Percentiles rank a stretch among this genome's conserved stretches.
Evolutionary conservation across 345 rosid genomes (phyloP).

Genomic region (Angophora floribunda): DNA sequence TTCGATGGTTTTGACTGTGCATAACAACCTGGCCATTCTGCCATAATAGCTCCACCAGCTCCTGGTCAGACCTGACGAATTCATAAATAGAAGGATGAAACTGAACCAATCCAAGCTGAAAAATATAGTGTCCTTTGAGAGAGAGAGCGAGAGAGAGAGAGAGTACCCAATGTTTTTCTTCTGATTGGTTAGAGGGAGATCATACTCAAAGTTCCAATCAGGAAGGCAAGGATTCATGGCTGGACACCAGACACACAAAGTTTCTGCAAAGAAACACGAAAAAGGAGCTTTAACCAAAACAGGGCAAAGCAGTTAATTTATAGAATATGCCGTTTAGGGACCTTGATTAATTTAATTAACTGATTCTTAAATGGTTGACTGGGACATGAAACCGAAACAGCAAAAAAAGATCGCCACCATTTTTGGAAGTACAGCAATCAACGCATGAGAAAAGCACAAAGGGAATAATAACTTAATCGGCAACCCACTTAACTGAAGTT

Average conservation of each 20-base stretch:
- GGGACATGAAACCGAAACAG: not conserved
- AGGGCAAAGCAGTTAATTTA: not conserved
- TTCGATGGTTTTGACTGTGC: slow-evolving; percentile 45
- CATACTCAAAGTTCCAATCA: slow-evolving; percentile 50
- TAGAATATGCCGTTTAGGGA: not conserved
- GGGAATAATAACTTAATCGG: not conserved
- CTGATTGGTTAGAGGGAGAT: slow-evolving; percentile 19
- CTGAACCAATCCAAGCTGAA: not conserved
- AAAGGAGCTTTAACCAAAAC: not conserved
- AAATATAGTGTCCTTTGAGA: not conserved
- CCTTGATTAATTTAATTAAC: not conserved
- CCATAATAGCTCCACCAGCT: slow-evolving; percentile 66
- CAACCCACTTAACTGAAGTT: not conserved
- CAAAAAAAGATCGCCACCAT: not conserved
- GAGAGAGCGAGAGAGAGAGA: not conserved
- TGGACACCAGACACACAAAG: slow-evolving; percentile 2
- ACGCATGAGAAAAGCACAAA: not conserved
- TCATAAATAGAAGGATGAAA: not conserved
- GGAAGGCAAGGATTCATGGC: slow-evolving; percentile 46
- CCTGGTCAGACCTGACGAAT: slow-evolving; percentile 37
- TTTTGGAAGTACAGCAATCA: slow-evolving; percentile 1
- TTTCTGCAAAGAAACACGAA: slow-evolving; percentile 2
- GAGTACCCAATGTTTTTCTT: slow-evolving; percentile 36
- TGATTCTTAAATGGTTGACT: not conserved
- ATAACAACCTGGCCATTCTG: slow-evolving; percentile 55